Evolutionary conservation across 148 eudicot species (phyloP).

Genomic region (Mesembryanthemum crystallinum): DNA sequence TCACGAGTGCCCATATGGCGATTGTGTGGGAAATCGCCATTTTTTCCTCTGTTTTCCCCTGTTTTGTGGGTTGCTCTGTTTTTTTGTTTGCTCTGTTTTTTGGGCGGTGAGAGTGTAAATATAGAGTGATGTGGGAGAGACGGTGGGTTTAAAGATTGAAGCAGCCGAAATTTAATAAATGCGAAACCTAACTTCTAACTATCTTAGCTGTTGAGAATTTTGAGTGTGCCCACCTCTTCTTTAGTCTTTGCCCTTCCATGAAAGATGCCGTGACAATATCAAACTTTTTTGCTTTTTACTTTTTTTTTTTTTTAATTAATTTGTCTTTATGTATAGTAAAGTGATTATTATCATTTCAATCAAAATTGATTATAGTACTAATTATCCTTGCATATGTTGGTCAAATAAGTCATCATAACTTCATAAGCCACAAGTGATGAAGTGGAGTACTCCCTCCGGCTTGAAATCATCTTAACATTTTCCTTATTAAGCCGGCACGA

Average conservation of each 20-base stretch:
- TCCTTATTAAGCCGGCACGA: too few species aligned
- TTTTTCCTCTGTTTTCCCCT: not conserved
- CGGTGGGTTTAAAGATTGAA: constrained; percentile 15
- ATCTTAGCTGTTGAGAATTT: not conserved
- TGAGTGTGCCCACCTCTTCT: not conserved
- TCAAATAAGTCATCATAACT: constrained; percentile 1
- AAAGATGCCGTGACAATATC: constrained; percentile 28
- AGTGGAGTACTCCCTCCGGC: too few species aligned
- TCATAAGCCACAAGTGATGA: not conserved
- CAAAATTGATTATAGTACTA: not conserved
- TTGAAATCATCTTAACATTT: too few species aligned
- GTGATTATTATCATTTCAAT: not conserved
- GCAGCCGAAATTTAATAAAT: constrained; percentile 16
- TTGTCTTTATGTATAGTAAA: not conserved
- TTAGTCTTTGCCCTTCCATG: constrained; percentile 12
- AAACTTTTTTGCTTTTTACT: constrained; percentile 5
- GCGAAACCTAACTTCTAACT: constrained; percentile 24
- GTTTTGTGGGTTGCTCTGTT: not conserved
- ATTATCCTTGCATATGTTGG: not conserved
- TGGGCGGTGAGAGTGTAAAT: not conserved
- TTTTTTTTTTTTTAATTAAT: not conserved
- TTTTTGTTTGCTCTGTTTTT: constrained; percentile 7
- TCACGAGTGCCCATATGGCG: constrained; percentile 20
- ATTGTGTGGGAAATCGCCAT: constrained; percentile 15
- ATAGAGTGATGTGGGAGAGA: not conserved